A percentile compares a stretch with the other conserved stretches of the same genome.
These are phyloP conservation scores for Zygosaccharomyces sapae DNA, from an alignment of 1,139 yeast species.

Conservation along the genomic window DNA sequence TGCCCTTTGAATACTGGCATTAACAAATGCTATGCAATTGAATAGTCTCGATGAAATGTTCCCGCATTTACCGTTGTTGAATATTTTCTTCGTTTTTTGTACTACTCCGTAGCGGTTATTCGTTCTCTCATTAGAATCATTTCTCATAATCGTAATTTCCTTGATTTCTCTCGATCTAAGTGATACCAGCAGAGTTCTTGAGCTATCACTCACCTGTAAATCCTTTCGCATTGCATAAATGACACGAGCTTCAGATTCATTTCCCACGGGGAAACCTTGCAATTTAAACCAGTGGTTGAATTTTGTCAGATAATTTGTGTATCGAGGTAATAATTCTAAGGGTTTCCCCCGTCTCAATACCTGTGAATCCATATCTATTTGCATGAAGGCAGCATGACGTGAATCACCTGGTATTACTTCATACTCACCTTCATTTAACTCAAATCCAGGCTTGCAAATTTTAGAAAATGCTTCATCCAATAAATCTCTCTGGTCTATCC, in stretches of 20 bases:
- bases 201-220: constrained; percentile 32
- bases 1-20: constrained; percentile 24
- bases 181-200: constrained; percentile 41
- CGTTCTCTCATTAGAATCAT: constrained; percentile 15
- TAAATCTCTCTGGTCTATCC: constrained; percentile 23
- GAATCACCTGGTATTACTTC: constrained; percentile 17
- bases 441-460: constrained; percentile 22
- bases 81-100: constrained; percentile 30
- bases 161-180: constrained; percentile 57
- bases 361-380: constrained; percentile 19
- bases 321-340: constrained; percentile 29
- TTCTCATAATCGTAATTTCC: constrained; percentile 43
- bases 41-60: constrained; percentile 23
- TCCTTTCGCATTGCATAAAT: constrained; percentile 54
- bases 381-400: constrained; percentile 26
- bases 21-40: constrained; percentile 25
- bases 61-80: constrained; percentile 30
- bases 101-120: constrained; percentile 18
- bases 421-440: constrained; percentile 10
- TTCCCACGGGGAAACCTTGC: constrained; percentile 42
- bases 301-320: constrained; percentile 28
- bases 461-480: constrained; percentile 26
- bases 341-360: constrained; percentile 10
- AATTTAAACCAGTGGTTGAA: constrained; percentile 37
- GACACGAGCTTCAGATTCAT: constrained; percentile 50